A percentile compares a stretch with the other conserved stretches of the same genome.
These are phyloP conservation scores for Colletotrichum liriopes DNA, from an alignment of 2,329 filamentous ascomycete genomes.

Conservation along the genomic window DNA sequence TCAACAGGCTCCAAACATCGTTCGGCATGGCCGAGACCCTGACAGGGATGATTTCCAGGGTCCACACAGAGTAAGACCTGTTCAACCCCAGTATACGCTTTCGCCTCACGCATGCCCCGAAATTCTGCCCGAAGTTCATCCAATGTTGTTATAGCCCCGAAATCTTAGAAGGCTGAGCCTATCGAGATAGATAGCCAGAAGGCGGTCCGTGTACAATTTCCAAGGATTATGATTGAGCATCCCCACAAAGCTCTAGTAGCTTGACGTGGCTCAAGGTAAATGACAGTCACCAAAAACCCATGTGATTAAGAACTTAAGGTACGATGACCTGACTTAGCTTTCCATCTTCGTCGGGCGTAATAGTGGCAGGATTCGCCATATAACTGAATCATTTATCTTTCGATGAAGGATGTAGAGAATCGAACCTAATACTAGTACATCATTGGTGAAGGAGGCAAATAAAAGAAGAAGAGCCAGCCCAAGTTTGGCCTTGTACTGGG, in stretches of 20 bases:
- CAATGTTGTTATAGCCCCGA: background rate
- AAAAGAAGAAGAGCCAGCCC: no score
- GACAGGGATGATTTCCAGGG: background rate
- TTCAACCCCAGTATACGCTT: background rate
- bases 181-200: background rate
- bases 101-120: background rate
- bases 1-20: no score
- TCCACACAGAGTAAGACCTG: background rate
- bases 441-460: no score
- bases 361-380: background rate
- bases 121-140: constrained; percentile 8
- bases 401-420: background rate
- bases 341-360: background rate
- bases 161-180: background rate
- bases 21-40: constrained; percentile 7
- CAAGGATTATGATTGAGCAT: background rate
- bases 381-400: background rate
- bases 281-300: no score
- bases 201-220: background rate
- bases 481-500: no score
- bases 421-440: background rate
- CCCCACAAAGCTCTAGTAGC: background rate
- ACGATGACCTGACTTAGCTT: no score
- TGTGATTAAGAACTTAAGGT: no score
- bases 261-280: no score